Evolutionary conservation across 2,329 filamentous ascomycete species (phyloP), one percentile per base, ranked within the genome.

Genomic region (Hymenoscyphus fructigenus): DNA sequence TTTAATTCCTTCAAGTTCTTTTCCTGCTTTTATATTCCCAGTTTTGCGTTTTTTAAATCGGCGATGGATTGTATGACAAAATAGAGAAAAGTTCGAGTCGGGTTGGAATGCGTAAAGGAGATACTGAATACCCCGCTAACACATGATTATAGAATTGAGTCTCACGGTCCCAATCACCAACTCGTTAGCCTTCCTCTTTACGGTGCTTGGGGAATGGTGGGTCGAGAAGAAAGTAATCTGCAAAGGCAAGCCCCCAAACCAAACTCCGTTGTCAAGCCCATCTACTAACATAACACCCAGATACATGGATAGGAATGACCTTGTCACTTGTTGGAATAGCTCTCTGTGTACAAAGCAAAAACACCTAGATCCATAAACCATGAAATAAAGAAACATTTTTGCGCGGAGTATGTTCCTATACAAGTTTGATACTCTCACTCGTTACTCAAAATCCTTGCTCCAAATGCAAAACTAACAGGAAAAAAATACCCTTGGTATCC

Each of bases 161-260:
- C 81, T 98, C 68, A 97, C 93, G 2, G 93, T 98, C 0, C 94
- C 94, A 1, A 95, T 98, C 68, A 93, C 94, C 1, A 98, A 98
- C 74, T 96, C 93, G 0, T 80, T 96, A 74, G 94, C 94, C 0
- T 98, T 98, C 72, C 78, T 98, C n/a, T 98, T 97, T 75, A 98
- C 94, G 0, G 93, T 97, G 1, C 74, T 97, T 14, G 94, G 93
- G 0, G 94, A 98, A 72, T 98, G 93, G 93, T 96, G 90, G 82
- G 92, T 94, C 0, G 94, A 97, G 73, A 88, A 88, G 66, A 98
- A 97, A 77, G 90, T 93, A 1, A 96, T 98, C 67, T 91, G 88
- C 70, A 85, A 87, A 82, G 87, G 91, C 93, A 80, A 74, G 84
- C 79, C 50, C 61, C 23, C 29, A 36, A 53, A 29, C 28, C 28